These are phyloP conservation scores for Escovopsis sp. DNA, from an alignment of 2,329 filamentous ascomycete species.

Conservation along the genomic window DNA sequence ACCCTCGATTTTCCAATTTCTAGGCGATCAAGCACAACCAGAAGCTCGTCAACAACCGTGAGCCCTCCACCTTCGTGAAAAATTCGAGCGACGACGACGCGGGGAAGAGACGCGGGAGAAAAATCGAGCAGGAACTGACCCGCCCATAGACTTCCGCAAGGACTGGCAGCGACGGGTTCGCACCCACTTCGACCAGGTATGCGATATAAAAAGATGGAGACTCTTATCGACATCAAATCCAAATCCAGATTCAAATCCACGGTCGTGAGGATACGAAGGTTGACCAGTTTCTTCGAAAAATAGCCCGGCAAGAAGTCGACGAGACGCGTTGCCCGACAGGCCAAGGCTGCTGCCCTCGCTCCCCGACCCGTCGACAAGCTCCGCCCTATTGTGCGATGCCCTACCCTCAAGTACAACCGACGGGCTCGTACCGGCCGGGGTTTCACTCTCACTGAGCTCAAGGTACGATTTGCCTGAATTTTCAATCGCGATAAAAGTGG, in stretches of 20 bases:
- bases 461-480: conserved; percentile 50
- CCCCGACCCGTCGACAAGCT: conserved; percentile 96
- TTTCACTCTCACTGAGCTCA: conserved; percentile 94
- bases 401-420: conserved; percentile 98
- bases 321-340: conserved; percentile 78
- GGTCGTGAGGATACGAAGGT: conserved; percentile 7
- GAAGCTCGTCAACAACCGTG: conserved; percentile 92
- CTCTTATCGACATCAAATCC: background rate
- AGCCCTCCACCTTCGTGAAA: conserved; percentile 24
- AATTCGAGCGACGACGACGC: conserved; percentile 12
- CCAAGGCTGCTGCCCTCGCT: conserved; percentile 89
- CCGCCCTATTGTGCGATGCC: conserved; percentile 92
- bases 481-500: background rate
- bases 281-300: conserved; percentile 17
- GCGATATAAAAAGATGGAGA: conserved; percentile 10
- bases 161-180: conserved; percentile 99
- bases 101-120: too few species aligned
- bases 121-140: conserved; percentile 21
- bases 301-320: conserved; percentile 93
- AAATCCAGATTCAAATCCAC: conserved; percentile 4
- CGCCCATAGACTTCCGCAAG: conserved; percentile 79
- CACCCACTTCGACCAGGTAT: conserved; percentile 99
- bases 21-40: conserved; percentile 99
- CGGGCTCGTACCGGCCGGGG: conserved; percentile 91
- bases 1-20: conserved; percentile 16